phyloP scores from a whole-genome alignment of 2,329 filamentous ascomycete genomes.

The Phoma sp. region DNA sequence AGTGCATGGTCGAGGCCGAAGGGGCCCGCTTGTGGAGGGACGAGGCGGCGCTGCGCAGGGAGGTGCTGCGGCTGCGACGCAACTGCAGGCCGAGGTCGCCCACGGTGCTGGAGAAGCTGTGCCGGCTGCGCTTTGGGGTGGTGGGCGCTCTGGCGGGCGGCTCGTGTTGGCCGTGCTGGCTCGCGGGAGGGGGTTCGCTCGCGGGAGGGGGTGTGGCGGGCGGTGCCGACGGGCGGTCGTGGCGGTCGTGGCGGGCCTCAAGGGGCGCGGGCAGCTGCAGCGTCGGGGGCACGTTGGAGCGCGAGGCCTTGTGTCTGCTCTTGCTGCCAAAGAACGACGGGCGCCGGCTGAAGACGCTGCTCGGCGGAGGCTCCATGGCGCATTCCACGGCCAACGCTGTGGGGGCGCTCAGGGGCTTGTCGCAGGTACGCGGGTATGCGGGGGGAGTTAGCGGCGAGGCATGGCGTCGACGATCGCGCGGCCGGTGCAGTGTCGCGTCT shows the following conservation, averaged over 20 bases:
- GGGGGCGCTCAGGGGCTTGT: neutral
- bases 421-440: neutral
- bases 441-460: neutral
- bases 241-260: neutral
- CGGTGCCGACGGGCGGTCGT: neutral
- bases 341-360: conserved; percentile 39
- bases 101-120: conserved; percentile 46
- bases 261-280: neutral
- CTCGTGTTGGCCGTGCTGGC: conserved; percentile 30
- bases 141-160: conserved; percentile 24
- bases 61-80: conserved; percentile 50
- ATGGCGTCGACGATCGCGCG: neutral
- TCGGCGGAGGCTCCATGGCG: conserved; percentile 22
- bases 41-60: conserved; percentile 51
- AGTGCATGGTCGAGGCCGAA: conserved; percentile 41
- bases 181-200: neutral
- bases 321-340: conserved; percentile 43
- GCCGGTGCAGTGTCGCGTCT: too few species aligned
- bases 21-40: conserved; percentile 41
- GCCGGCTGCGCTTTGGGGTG: conserved; percentile 41
- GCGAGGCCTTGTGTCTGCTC: conserved; percentile 19
- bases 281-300: conserved; percentile 16
- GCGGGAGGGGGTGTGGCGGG: conserved; percentile 7
- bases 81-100: conserved; percentile 50
- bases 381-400: neutral